Evolutionary conservation across 257 asterid species (phyloP).

Genomic region (Solanum okadae): DNA sequence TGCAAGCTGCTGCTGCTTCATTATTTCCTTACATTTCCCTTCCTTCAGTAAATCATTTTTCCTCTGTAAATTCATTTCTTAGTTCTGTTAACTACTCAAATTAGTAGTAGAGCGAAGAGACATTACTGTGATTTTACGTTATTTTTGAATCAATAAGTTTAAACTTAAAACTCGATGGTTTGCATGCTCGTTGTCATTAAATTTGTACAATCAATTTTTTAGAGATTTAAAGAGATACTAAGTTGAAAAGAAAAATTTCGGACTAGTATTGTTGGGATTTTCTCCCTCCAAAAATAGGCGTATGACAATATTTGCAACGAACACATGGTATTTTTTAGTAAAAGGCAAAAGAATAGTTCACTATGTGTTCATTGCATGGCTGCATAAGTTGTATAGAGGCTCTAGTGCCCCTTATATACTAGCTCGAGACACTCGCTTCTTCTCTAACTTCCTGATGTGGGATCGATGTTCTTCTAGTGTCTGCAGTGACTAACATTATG

Average conservation of each 20-base stretch:
- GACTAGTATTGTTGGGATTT: too few relatives aligned
- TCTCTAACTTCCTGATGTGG: background rate
- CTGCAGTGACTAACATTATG: background rate
- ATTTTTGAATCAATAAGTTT: too few relatives aligned
- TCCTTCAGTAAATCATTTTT: too few relatives aligned
- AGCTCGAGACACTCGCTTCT: background rate
- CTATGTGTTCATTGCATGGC: background rate
- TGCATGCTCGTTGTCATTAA: background rate
- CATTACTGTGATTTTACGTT: too few relatives aligned
- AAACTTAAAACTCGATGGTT: background rate
- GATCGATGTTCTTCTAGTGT: background rate
- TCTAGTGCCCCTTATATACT: background rate
- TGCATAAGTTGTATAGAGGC: rapidly evolving
- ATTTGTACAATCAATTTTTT: background rate
- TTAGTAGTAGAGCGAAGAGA: too few relatives aligned
- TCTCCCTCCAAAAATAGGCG: background rate
- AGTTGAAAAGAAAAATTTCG: too few relatives aligned
- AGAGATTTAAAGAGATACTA: too few relatives aligned
- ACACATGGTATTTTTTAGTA: background rate
- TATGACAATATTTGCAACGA: background rate
- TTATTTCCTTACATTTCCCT: too few relatives aligned
- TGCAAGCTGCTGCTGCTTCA: too few relatives aligned
- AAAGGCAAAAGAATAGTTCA: background rate
- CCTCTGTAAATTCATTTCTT: too few relatives aligned
- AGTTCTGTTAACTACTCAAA: too few relatives aligned